A percentile compares a stretch with the other conserved stretches of the same genome.
These are phyloP conservation scores for Chaetomium olivaceum DNA, from an alignment of 2,329 filamentous ascomycete species.

Conservation along the genomic window DNA sequence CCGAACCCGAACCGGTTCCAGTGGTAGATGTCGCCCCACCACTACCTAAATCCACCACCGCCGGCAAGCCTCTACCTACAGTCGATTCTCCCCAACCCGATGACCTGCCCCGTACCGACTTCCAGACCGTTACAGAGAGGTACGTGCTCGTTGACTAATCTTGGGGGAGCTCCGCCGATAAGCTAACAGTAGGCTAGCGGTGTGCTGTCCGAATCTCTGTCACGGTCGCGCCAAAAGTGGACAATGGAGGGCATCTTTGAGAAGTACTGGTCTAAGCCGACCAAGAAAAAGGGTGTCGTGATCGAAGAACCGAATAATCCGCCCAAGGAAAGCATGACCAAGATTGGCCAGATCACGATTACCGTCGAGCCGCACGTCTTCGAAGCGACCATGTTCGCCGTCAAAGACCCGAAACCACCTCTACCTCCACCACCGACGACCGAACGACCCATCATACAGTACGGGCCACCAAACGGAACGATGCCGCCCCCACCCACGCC, in stretches of 20 bases:
- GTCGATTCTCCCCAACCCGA: constrained; percentile 66
- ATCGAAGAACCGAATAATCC: constrained; percentile 67
- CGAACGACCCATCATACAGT: constrained; percentile 62
- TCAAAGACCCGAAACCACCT: constrained; percentile 63
- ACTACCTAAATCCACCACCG: constrained; percentile 63
- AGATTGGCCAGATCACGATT: constrained; percentile 71
- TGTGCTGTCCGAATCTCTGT: constrained; percentile 71
- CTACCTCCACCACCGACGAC: constrained; percentile 41
- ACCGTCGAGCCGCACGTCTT: constrained; percentile 79
- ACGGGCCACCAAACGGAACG: constrained; percentile 62
- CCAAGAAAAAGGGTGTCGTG: constrained; percentile 65
- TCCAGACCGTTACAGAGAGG: constrained; percentile 74
- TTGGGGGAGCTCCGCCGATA: neutral
- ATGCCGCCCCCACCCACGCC: constrained; percentile 57
- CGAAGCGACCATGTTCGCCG: constrained; percentile 71
- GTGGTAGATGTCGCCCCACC: constrained; percentile 43
- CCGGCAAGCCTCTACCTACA: constrained; percentile 70
- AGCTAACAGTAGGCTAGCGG: constrained; percentile 53
- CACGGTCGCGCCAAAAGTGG: constrained; percentile 73
- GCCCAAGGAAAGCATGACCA: constrained; percentile 69
- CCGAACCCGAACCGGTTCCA: constrained; percentile 37
- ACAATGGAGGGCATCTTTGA: constrained; percentile 71
- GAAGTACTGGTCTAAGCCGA: constrained; percentile 75
- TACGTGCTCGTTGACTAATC: constrained; percentile 35
- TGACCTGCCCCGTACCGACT: constrained; percentile 64